Evolutionary conservation across 371 early-diverging fungal genomes (phyloP), one percentile per base, ranked within the genome.

Genomic region (Mucor circinelloides): DNA sequence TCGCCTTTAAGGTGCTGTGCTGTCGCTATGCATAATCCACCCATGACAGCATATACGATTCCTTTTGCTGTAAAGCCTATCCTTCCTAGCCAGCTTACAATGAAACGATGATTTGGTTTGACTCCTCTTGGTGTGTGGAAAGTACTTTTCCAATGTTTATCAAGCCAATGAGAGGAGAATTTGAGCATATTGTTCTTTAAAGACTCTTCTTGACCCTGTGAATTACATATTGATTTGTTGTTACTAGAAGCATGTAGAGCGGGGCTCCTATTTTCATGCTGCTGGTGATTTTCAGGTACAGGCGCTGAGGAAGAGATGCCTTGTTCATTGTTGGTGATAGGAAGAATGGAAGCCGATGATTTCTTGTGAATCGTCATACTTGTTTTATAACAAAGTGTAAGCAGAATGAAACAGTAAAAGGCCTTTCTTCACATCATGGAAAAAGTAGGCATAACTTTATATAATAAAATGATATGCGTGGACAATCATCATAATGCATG

Each of bases 321-420:
- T 73, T 81, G 27, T 93, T 96, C 74, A 79, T 94, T 61, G 89
- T 93, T 31, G 89, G 89, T 30, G 85, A 87, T 64, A 93, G 92
- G 6, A 83, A 92, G 60, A 17, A 44, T 8, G 7, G 19, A 44
- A 6, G 7, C 44, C 4, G 6, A 44, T 19, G 7, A 6, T 44
- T 44, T 6, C 19, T 44, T n/a, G 19, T 19, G 44, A 44, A 44
- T 44, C 0, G 7, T 6, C 44, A 44, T 44, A 7, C 8, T 19
- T n/a, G 17, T 44, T 13, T 13, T 38, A 13, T 13, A 38, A 9
- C 38, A 38, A 38, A 38, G 10, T 12, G 2, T 13, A 12, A 38
- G 15, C n/a, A 42, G 6, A 42, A n/a, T 1, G 2, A 15, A 42
- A n/a, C 15, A 17, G 6, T 4, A 42, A 42, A 42, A 42, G n/a